Base-by-base conservation (phyloP, 2,329 filamentous ascomycete genomes). In the Blastomyces percursus region DNA sequence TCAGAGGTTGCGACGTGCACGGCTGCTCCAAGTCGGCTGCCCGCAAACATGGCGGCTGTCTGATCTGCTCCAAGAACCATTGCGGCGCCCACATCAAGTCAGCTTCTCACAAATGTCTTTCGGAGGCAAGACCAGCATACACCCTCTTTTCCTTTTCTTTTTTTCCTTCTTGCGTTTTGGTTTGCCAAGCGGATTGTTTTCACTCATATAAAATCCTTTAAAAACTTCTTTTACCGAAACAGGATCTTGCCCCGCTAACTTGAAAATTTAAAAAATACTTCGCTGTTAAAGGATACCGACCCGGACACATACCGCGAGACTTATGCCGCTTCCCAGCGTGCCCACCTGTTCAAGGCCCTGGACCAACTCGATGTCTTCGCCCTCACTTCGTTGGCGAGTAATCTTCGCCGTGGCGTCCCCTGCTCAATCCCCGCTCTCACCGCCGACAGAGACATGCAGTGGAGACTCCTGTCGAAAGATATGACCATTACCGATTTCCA, bases 91-190 rank as follows among this genome's bases (percentile, higher is more conserved):
- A 60, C 35, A 52, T 60, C 32, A 54, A 60, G 50, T 60, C 59
- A 60, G 59, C 35, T 51, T 60, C 44, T 60, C 59, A 60, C 50
- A 38, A n/a, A 60, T 60, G 59, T 60, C 59, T 35, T 54, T 60
- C 46, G 5, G 46, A 60, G 59, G 59, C 59, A 60, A 52, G 59
- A 52, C 46, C 24, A 12, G 27, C 40, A 35, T 56, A 56, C 16
- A 32, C 42, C 24, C 24, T 57, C 27, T 38, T n/a, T 46, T 59
- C 44, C 6, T 21, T 48, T 35, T 60, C 35, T 51, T 50, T 14
- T 51, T 42, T 21, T 59, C 24, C 30, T 46, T 12, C n/a, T 59
- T 59, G 44, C 1, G 8, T 59, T 35, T 44, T 60, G 24, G 24
- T 38, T 30, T 30, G 27, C 27, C 27, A 30, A 30, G 27, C 27